Percentiles rank a stretch among this genome's conserved stretches.
These are phyloP conservation scores for Phylloporus sp. DNA, from an alignment of 1,284 basidiomycete genomes.

Conservation along the genomic window DNA sequence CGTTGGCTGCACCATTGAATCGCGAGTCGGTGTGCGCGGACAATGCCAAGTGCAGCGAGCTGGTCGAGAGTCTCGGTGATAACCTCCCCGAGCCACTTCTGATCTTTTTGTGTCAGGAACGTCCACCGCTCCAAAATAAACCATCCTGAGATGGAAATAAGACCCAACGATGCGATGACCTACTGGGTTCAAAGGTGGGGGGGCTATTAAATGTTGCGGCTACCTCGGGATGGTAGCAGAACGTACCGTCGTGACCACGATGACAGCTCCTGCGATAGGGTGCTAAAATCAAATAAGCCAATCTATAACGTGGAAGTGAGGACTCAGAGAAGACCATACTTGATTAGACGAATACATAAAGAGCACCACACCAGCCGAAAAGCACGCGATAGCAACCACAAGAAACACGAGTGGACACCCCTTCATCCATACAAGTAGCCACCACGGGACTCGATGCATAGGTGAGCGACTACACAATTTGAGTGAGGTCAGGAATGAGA, in stretches of 20 bases:
- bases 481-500: neutral
- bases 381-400: constrained; percentile 58
- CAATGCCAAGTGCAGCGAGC: constrained; percentile 46
- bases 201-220: neutral
- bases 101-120: constrained; percentile 66
- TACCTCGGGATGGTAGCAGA: neutral
- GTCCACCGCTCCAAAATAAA: constrained; percentile 76
- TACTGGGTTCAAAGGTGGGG: neutral
- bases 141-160: constrained; percentile 80
- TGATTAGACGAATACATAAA: constrained; percentile 55
- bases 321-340: constrained; percentile 28
- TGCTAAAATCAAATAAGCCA: constrained; percentile 42
- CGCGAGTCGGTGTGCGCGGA: constrained; percentile 31
- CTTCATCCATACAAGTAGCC: constrained; percentile 55
- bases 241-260: constrained; percentile 67
- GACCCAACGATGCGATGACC: constrained; percentile 67
- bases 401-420: constrained; percentile 60
- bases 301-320: neutral
- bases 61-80: constrained; percentile 52
- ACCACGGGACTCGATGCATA: constrained; percentile 57
- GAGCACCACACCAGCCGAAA: constrained; percentile 57
- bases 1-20: constrained; percentile 27
- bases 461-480: constrained; percentile 50
- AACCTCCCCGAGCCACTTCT: constrained; percentile 75
- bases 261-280: constrained; percentile 62